Base-by-base conservation (phyloP, 495 filamentous ascomycete genomes). In the Daldinia childiae region DNA sequence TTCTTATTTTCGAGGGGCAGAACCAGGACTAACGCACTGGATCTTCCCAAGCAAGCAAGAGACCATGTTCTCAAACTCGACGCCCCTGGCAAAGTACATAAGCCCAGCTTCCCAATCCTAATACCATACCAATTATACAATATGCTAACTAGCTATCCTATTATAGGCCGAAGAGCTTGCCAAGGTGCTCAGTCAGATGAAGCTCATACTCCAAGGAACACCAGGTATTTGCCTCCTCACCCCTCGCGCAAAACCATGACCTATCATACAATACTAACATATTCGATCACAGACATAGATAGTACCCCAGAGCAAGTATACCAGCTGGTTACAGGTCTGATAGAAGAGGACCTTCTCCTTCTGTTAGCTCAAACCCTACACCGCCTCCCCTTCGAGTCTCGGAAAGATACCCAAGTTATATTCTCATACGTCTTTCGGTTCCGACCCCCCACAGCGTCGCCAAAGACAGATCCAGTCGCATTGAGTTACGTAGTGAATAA, bases 371-470 rank as follows among this genome's bases (percentile, higher is more conserved):
- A 87, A 51, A 88, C 89, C 76, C 90, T 99, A 55, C 87, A 91
- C 78, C 85, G 90, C 29, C 88, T 98, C 6, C 92, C 95, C 6
- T 99, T 99, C 84, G 96, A 99, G 83, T 90, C 93, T 27, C 88
- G 92, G 74, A 97, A 96, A 81, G 93, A 97, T 75, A 90, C 90
- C 8, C 92, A 97, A 77, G 91, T 92, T 73, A 94, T 97, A 74
- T 91, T 96, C 84, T 95, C 92, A 11, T 92, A 93, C 80, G 88
- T 92, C 58, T 89, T 97, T 76, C 91, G 93, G 32, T 97, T 93
- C 84, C 90, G 90, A 68, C 87, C 87, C 14, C 85, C 90, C 11
- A 84, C 75, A 76, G 87, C 79, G 65, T 74, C 81, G 62, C 71
- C 85, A 78, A 80, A 87, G 77, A 82, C 86, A 62, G 90, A 96